Base-by-base conservation (phyloP, 441 rosid genomes). In the Gossypium davidsonii region DNA sequence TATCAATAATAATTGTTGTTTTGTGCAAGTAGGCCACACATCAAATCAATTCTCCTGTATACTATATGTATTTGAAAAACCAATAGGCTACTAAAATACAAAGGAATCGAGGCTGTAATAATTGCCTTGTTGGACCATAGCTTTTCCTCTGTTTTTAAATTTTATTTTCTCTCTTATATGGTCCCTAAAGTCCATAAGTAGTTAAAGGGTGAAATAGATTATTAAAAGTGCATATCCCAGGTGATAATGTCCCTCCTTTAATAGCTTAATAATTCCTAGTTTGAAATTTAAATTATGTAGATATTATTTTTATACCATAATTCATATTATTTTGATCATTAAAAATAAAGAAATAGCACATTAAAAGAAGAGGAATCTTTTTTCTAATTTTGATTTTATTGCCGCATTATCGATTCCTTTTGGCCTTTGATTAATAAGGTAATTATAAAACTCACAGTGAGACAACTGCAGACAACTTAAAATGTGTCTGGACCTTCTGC, bases 341-440 rank as follows among this genome's bases (percentile, higher is more conserved):
- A 4, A 31, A 31, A 31, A 31, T 31, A 31, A 31, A 31, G 73
- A 65, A 62, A 59, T 72, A 60, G 58, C 10, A 53, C 71, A 81
- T 56, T 59, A 59, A 74, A 66, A 46, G 68, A 69, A 58, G 71
- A 25, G 64, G 79, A 77, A 77, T 75, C 78, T 66, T 72, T 73
- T 49, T 60, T 28, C 34, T 28, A 28, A 28, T 28, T 28, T 28
- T 28, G 34, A 28, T 12, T 44, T 65, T 46, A 11, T 65, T 3
- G 14, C 8, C 10, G 6, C 26, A 15, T 34, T 0, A 52, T 52
- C 9, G 56, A 46, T 46, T 5, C 37, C 51, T 10, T 46, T 46
- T 46, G 12, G 51, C 51, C 51, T 51, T 51, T 51, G 21, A 15
- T 55, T 67, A 59, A 62, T 62, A 73, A 70, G 52, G 8, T 26